Evolutionary conservation across 2,329 filamentous ascomycete genomes (phyloP).

Genomic region (Sporothrix humicola): DNA sequence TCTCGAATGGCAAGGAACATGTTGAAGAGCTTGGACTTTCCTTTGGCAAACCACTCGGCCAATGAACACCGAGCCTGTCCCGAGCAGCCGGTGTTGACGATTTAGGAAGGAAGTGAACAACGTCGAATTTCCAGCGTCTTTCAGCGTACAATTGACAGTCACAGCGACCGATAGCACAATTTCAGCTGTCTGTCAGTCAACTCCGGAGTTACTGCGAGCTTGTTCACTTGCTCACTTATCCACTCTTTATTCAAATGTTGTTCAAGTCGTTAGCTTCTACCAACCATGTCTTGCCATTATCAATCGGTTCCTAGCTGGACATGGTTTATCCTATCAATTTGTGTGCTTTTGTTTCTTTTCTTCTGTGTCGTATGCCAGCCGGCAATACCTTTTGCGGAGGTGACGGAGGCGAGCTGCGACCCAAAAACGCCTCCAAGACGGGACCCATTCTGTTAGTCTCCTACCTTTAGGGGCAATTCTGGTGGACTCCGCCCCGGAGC

Average conservation of each 20-base stretch:
- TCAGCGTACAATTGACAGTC: background rate
- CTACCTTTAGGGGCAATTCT: background rate
- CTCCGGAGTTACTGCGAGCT: conserved; percentile 6
- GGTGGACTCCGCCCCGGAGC: background rate
- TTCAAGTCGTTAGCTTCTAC: background rate
- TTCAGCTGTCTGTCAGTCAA: background rate
- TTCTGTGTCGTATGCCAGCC: background rate
- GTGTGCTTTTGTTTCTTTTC: background rate
- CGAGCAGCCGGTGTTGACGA: conserved; percentile 12
- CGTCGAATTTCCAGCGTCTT: background rate
- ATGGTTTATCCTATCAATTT: background rate
- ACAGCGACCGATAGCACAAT: background rate
- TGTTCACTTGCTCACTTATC: background rate
- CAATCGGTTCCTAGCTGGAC: background rate
- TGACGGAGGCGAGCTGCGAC: background rate
- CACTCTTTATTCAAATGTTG: background rate
- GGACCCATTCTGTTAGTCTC: background rate
- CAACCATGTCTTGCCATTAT: conserved; percentile 4
- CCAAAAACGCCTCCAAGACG: background rate
- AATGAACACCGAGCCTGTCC: background rate
- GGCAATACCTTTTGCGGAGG: background rate
- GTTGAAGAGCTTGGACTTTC: no score
- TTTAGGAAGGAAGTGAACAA: background rate
- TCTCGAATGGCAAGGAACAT: background rate
- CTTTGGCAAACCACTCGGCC: background rate